Evolutionary conservation across 495 filamentous ascomycete species (phyloP).

Genomic region (Hypoxylon trugodes): DNA sequence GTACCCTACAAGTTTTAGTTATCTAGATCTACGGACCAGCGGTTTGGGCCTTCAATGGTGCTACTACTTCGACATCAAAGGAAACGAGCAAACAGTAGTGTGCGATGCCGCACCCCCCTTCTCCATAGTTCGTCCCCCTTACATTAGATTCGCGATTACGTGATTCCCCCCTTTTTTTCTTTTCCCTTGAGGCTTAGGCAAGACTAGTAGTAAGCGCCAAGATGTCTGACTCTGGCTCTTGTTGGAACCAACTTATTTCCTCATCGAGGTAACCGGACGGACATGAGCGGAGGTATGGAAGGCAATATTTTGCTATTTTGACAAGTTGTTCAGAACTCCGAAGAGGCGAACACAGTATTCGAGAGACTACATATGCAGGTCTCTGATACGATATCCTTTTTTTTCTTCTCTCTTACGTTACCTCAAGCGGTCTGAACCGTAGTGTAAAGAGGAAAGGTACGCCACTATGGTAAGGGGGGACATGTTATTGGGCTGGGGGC

Average conservation of each 20-base stretch:
- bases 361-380: conserved; percentile 8
- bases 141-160: conserved; percentile 26
- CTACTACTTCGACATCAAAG: not conserved
- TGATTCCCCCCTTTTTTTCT: conserved; percentile 20
- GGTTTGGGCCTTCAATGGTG: conserved; percentile 10
- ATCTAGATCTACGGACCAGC: conserved; percentile 27
- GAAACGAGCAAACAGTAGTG: not conserved
- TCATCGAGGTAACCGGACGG: conserved; percentile 25
- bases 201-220: conserved; percentile 41
- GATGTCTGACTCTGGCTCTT: conserved; percentile 15
- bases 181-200: conserved; percentile 29
- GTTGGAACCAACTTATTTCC: conserved; percentile 13
- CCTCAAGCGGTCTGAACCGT: conserved; percentile 13
- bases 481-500: conserved; percentile 15
- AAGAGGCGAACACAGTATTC: conserved; percentile 26
- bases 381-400: conserved; percentile 17
- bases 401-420: conserved; percentile 26
- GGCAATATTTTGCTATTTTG: conserved; percentile 5
- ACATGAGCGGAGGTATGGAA: conserved; percentile 6
- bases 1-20: no score
- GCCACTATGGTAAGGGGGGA: not conserved
- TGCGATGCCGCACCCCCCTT: not conserved
- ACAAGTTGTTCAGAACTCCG: conserved; percentile 18
- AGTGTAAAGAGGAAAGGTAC: not conserved
- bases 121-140: not conserved